Base-by-base conservation (phyloP, 1,139 yeast species). In the Pichia sp. region DNA sequence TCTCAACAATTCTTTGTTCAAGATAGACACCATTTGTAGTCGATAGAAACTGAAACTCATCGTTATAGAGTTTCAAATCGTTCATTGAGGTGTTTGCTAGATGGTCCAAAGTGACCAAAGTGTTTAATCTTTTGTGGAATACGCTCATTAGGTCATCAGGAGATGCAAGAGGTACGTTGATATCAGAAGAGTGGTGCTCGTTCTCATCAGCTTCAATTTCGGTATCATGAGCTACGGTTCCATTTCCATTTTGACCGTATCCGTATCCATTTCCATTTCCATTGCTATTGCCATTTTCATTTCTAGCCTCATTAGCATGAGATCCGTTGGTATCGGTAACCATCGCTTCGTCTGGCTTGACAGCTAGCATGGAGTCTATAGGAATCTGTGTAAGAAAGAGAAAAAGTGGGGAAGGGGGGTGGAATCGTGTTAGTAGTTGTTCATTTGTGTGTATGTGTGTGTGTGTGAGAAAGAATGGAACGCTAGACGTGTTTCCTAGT, bases 1-100 rank as follows among this genome's bases (percentile, higher is more conserved):
- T 32, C 22, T 52, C 55, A 3, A 50, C 30, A 15, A 49, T 30
- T 30, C 34, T 39, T 10, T 49, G 44, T 13, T 52, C 55, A 17
- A 52, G 39, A 28, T 38, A 47, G 4, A 49, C 37, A 10, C 57
- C 54, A 32, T 51, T 46, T 5, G 54, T 44, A 5, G 55, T 48
- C 14, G 51, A 34, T 22, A 55, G 29, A 16, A 53, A 36, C 32
- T 44, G 46, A 22, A 56, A 45, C 35, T 56, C 60, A 28, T 47
- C 48, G 14, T 51, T 47, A 28, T 54, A 29, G 15, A 52, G 36
- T 32, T 50, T 49, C 15, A 54, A 23, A 20, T 41, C 40, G 35
- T 54, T 55, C 10, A 48, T 46, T 22, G 50, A 46, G 7, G 42
- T 44, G 27, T 38, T 39, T 15, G 46, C 37, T 9, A 53, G 22